These are phyloP conservation scores for Erysimum cheiri DNA, from an alignment of 441 rosid genomes.

Conservation along the genomic window DNA sequence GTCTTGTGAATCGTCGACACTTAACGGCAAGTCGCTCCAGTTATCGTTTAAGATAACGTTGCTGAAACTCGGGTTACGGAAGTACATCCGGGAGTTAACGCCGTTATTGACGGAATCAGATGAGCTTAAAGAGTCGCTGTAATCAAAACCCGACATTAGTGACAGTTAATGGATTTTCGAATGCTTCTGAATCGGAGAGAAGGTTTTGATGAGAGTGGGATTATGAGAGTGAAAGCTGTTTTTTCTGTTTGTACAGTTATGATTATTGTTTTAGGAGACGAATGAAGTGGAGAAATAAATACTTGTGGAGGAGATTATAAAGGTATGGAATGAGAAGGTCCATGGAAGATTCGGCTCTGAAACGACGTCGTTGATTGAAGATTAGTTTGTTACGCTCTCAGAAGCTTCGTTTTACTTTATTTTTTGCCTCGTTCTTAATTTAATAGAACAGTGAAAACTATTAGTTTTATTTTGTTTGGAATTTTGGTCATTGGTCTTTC, in stretches of 20 bases:
- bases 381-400: not conserved
- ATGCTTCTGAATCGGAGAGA: constrained; percentile 23
- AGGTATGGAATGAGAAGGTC: constrained; percentile 36
- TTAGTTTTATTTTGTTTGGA: constrained; percentile 10
- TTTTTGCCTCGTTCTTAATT: constrained; percentile 5
- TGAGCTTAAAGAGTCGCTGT: constrained; percentile 33
- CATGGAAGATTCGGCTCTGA: no score
- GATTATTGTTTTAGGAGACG: not conserved
- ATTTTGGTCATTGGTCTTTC: constrained; percentile 20
- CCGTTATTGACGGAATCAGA: constrained; percentile 27
- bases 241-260: constrained; percentile 12
- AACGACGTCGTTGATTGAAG: constrained; percentile 23
- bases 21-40: constrained; percentile 49
- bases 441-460: not conserved
- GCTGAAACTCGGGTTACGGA: constrained; percentile 43
- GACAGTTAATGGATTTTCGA: not conserved
- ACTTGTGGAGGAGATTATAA: constrained; percentile 8
- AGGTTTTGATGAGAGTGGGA: constrained; percentile 5
- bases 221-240: constrained; percentile 21
- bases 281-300: constrained; percentile 18
- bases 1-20: constrained; percentile 47
- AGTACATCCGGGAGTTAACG: constrained; percentile 25
- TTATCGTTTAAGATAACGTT: constrained; percentile 45
- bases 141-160: constrained; percentile 41
- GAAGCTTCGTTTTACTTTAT: constrained; percentile 15